Base-by-base conservation (phyloP, 495 filamentous ascomycete genomes). In the Monascus purpureus region DNA sequence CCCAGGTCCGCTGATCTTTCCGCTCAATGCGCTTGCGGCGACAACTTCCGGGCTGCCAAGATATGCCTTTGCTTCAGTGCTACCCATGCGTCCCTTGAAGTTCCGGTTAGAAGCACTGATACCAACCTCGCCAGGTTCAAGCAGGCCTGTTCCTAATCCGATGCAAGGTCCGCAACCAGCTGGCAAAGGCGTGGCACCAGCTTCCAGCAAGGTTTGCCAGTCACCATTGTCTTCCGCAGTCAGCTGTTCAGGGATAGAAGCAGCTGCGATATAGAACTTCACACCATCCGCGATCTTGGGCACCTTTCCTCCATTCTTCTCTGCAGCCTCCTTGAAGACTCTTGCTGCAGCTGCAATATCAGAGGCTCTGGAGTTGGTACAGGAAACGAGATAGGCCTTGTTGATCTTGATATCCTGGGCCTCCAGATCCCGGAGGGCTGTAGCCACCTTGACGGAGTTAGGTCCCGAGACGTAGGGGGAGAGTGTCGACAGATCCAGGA, bases 41-140 rank as follows among this genome's bases (percentile, higher is more conserved):
- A 96, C 88, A 8, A 94, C 80, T 40, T 94, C 87, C 3, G 90
- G 88, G 38, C 76, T 85, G 6, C 76, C 82, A 2, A 97, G 74
- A 50, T 96, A 96, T 0, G 86, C 84, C 40, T 83, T 79, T 0
- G 85, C 83, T 4, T 85, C 75, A 6, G 66, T 74, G 4, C 67
- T 75, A 3, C 88, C 87, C 86, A 94, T 93, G 13, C 88, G 73
- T 0, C 84, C 87, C 57, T 90, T 87, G 65, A 93, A 94, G 53
- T 93, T 94, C 13, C 88, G 74, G 61, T 95, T 94, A 31, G 70
- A 77, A 0, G 83, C 82, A 39, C 70, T 77, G 46, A 94, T 92
- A n/a, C 88, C 87, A 17, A 88, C 75, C 57, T 94, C 83, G 2
- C 82, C 82, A 7, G 73, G 68, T 45, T 94, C 80, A 0, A 95